Base-by-base conservation (phyloP, 495 filamentous ascomycete genomes). In the Parathielavia hyrcaniae region DNA sequence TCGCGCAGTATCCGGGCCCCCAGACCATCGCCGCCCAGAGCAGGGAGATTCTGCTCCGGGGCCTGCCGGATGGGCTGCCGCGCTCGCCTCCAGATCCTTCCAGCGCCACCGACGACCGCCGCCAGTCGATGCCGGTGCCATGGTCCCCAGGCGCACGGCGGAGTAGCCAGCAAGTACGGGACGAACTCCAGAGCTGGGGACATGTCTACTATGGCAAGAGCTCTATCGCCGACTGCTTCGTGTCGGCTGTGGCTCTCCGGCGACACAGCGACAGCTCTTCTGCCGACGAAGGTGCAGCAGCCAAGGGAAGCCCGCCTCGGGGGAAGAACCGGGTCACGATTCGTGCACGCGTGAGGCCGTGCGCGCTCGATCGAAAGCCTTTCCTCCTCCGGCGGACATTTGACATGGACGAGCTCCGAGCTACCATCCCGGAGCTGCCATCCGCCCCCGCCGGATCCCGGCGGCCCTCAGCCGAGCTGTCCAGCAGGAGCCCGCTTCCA, bases 321-420 rank as follows among this genome's bases (percentile, higher is more conserved):
- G 19, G 32, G 0, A 36, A 39, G 2, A 61, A 56, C 39, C 65
- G 61, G 1, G 44, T 79, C n/a, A 77, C 72, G 1, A 72, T 81
- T 36, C 71, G 79, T 16, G 78, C 76, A 17, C 68, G 71, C 11
- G 67, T 81, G 5, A 59, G 69, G 12, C 79, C 79, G 13, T 67
- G 66, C 39, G 65, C 70, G 7, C 61, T 69, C 14, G 67, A 74
- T 23, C 66, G 69, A 34, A 70, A 74, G 49, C 71, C 75, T 10
- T 79, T 79, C 59, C 49, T 79, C 0, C 70, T 81, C n/a, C 69
- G 73, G 58, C 68, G 77, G 3, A 67, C 67, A 35, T 76, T 79
- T 45, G 67, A 79, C 53, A 70, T 76, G 35, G 72, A 76, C 30
- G 68, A 72, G 39, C 69, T 78, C 7, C 69, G 74, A 40, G 66